These are phyloP conservation scores for Candida koratica DNA, from an alignment of 805 yeast species.

Conservation along the genomic window DNA sequence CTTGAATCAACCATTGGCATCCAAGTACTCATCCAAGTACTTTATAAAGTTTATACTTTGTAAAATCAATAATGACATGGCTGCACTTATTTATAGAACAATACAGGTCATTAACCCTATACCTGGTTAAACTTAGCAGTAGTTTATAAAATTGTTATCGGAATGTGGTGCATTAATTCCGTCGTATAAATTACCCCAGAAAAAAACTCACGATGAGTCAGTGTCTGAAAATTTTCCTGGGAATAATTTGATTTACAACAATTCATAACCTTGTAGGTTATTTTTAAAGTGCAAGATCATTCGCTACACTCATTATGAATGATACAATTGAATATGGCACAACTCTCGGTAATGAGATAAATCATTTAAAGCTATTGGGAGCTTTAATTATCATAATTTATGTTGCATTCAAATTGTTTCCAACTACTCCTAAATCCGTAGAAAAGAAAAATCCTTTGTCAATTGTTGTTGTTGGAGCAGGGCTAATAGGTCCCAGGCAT, in stretches of 20 bases:
- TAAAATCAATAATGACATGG: too few relatives aligned
- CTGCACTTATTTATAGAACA: too few relatives aligned
- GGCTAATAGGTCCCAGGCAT: slow-evolving; percentile 41
- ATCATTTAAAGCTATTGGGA: not conserved
- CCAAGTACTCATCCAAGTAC: too few relatives aligned
- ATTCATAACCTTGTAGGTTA: too few relatives aligned
- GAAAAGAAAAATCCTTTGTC: not conserved
- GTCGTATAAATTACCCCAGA: slow-evolving; percentile 4
- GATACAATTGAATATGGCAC: not conserved
- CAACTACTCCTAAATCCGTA: not conserved
- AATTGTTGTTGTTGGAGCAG: slow-evolving; percentile 28
- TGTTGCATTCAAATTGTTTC: not conserved
- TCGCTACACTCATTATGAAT: not conserved
- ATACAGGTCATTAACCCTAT: not conserved
- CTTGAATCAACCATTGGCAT: too few relatives aligned
- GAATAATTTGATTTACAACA: too few relatives aligned
- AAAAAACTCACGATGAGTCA: slow-evolving; percentile 7
- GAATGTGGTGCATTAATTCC: too few relatives aligned
- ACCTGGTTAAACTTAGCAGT: too few relatives aligned
- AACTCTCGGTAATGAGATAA: not conserved
- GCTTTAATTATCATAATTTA: not conserved
- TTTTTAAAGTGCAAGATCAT: not conserved
- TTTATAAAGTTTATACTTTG: too few relatives aligned
- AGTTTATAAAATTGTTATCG: too few relatives aligned
- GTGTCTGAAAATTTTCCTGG: slow-evolving; percentile 4